phyloP scores from a whole-genome alignment of 257 asterid species.

The Salvia splendens region DNA sequence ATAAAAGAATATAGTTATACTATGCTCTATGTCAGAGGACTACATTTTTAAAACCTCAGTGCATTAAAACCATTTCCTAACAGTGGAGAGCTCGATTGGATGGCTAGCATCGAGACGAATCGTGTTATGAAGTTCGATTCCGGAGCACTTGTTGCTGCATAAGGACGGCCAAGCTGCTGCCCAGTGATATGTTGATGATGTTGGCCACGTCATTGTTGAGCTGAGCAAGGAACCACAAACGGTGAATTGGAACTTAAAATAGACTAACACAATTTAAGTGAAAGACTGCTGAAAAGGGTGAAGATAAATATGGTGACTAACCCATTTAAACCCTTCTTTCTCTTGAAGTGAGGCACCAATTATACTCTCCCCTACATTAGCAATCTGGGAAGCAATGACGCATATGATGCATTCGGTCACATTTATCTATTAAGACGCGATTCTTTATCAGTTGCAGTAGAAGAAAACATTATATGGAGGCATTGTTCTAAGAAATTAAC shows the following conservation, averaged over 20 bases:
- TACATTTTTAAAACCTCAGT: background rate
- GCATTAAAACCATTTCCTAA: background rate
- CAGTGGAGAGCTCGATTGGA: background rate
- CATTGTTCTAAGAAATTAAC: too few species aligned
- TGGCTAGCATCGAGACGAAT: background rate
- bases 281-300: background rate
- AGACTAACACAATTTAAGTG: background rate
- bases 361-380: constrained; percentile 93
- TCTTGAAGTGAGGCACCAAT: constrained; percentile 76
- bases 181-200: constrained; percentile 78
- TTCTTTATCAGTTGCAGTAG: constrained; percentile 15
- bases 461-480: too few species aligned
- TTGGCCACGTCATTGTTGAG: constrained; percentile 81
- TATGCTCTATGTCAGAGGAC: constrained; percentile 1
- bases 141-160: constrained; percentile 50
- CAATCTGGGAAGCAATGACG: constrained; percentile 85
- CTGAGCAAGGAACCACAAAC: constrained; percentile 25
- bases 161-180: constrained; percentile 77
- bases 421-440: constrained; percentile 50
- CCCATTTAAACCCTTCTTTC: constrained; percentile 56
- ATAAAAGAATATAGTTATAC: background rate
- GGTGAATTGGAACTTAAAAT: background rate
- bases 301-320: constrained; percentile 28
- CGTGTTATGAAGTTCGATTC: constrained; percentile 4
- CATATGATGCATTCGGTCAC: constrained; percentile 57